phyloP scores from a whole-genome alignment of 805 yeast genomes.

The Kazachstania kunashirensis region DNA sequence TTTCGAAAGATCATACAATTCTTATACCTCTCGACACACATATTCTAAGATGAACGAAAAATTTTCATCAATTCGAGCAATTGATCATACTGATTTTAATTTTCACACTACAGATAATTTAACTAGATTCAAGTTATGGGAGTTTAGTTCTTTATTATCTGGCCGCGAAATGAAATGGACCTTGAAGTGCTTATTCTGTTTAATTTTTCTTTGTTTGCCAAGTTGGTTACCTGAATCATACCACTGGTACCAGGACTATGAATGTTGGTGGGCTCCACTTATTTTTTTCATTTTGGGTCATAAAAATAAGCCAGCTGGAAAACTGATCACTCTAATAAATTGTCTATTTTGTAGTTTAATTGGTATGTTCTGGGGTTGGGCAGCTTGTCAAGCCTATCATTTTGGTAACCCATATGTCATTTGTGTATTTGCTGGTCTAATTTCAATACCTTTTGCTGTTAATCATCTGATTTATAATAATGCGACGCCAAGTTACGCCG shows the following conservation, averaged over 20 bases:
- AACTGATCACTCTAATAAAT: conserved; percentile 28
- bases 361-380: conserved; percentile 43
- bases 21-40: conserved; percentile 35
- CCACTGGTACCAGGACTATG: conserved; percentile 35
- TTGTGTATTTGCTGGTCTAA: conserved; percentile 32
- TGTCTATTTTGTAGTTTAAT: conserved; percentile 30
- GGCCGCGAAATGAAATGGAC: conserved; percentile 38
- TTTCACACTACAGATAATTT: conserved; percentile 32
- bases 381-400: conserved; percentile 33
- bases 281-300: conserved; percentile 32
- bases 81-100: conserved; percentile 35
- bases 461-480: conserved; percentile 31
- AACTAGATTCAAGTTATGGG: conserved; percentile 34
- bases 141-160: conserved; percentile 24
- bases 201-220: conserved; percentile 35
- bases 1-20: conserved; percentile 35
- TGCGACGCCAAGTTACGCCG: conserved; percentile 37
- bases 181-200: conserved; percentile 31
- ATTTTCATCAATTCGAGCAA: conserved; percentile 26
- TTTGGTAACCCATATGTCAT: conserved; percentile 33
- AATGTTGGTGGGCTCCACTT: conserved; percentile 38
- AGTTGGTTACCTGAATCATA: conserved; percentile 34
- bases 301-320: conserved; percentile 34
- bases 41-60: conserved; percentile 8
- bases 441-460: conserved; percentile 28